A percentile compares a stretch with the other conserved stretches of the same genome.
These are phyloP conservation scores for Blastobotrys capitulatus DNA, from an alignment of 1,139 yeast genomes.

Conservation along the genomic window DNA sequence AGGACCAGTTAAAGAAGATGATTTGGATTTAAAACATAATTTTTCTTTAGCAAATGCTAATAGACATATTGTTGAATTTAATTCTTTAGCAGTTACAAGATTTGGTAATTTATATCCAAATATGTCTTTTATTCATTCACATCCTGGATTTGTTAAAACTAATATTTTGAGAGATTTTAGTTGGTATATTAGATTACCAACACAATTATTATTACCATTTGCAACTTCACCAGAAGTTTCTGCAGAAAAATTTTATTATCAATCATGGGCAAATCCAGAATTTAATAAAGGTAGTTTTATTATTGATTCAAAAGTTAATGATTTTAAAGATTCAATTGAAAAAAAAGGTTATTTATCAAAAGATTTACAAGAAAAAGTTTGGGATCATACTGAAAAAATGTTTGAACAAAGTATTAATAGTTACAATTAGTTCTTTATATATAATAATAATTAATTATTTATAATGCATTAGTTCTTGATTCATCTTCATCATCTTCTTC, in stretches of 20 bases:
- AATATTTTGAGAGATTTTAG: conserved; percentile 23
- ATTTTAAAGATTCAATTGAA: conserved; percentile 14
- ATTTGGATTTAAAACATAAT: conserved; percentile 25
- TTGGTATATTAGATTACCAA: conserved; percentile 20
- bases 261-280: conserved; percentile 19
- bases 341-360: conserved; percentile 17
- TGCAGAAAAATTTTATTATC: conserved; percentile 24
- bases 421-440: not conserved
- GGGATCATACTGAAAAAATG: conserved; percentile 26
- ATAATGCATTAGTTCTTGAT: conserved; percentile 6
- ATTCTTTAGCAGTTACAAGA: conserved; percentile 21
- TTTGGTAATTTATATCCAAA: conserved; percentile 27
- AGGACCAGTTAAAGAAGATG: conserved; percentile 21
- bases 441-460: not conserved
- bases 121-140: conserved; percentile 25
- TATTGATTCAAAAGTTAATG: conserved; percentile 16
- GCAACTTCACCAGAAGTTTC: conserved; percentile 16
- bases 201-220: not conserved
- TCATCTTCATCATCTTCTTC: conserved; percentile 25
- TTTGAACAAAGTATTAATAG: conserved; percentile 8
- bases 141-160: conserved; percentile 30
- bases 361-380: conserved; percentile 25
- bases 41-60: conserved; percentile 14
- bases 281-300: conserved; percentile 23
- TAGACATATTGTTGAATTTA: conserved; percentile 20